Conservation (phyloP, 1,284 basidiomycete genomes). For the Cutaneotrichosporon mucoides region DNA sequence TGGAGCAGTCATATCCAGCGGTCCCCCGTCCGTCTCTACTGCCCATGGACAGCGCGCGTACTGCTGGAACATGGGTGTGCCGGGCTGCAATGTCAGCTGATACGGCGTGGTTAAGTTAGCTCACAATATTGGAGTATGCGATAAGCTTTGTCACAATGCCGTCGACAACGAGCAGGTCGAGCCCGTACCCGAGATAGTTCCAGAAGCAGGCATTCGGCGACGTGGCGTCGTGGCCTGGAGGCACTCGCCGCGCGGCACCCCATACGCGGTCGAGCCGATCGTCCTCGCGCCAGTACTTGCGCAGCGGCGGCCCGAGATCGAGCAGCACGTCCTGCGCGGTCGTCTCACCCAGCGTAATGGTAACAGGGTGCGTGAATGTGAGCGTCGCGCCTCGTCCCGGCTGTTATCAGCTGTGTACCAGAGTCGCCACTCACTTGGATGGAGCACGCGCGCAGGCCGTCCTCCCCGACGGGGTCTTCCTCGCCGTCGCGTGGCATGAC, state of each 20-base stretch:
- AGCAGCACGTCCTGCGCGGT: conserved; percentile 73
- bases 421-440: conserved; percentile 21
- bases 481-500: conserved; percentile 46
- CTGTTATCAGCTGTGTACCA: conserved; percentile 46
- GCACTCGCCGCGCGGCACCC: conserved; percentile 16
- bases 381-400: conserved; percentile 68
- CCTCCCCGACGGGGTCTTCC: conserved; percentile 3
- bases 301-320: conserved; percentile 72
- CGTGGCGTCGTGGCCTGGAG: not conserved
- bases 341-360: conserved; percentile 66
- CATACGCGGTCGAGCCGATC: conserved; percentile 61
- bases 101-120: conserved; percentile 26
- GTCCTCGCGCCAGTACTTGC: conserved; percentile 78
- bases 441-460: conserved; percentile 15
- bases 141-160: conserved; percentile 72
- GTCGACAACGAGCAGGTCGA: conserved; percentile 76
- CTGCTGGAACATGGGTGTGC: conserved; percentile 77
- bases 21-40: conserved; percentile 46
- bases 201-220: conserved; percentile 65
- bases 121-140: conserved; percentile 76
- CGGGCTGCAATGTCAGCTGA: conserved; percentile 57
- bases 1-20: conserved; percentile 26
- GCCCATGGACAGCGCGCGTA: conserved; percentile 87
- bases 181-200: conserved; percentile 83
- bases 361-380: conserved; percentile 50